Conservation (phyloP, 257 asterid species). For the Nicotiana otophora region DNA sequence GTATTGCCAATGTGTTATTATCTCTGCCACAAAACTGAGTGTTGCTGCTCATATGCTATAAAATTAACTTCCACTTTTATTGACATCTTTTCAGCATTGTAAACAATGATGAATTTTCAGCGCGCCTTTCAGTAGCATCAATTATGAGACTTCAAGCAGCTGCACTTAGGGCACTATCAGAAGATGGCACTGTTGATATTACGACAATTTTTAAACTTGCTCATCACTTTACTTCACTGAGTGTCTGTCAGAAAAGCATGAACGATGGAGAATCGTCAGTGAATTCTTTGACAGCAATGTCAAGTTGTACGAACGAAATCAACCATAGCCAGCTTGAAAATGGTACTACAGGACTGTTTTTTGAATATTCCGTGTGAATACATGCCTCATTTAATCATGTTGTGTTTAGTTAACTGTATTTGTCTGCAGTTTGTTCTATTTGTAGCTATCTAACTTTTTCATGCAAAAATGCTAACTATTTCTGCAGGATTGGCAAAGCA, state of each 20-base stretch:
- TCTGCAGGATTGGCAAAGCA: background rate
- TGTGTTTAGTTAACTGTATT: background rate
- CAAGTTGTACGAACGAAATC: background rate
- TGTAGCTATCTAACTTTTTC: background rate
- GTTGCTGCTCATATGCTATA: background rate
- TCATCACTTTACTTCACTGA: slow-evolving; percentile 3
- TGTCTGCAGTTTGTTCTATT: background rate
- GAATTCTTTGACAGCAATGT: background rate
- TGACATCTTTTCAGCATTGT: slow-evolving; percentile 21
- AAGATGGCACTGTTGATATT: slow-evolving; percentile 15
- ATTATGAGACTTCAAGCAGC: slow-evolving; percentile 31
- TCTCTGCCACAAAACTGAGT: background rate
- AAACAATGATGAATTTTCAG: slow-evolving; percentile 27
- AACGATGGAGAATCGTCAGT: background rate
- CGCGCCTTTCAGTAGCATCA: slow-evolving; percentile 33
- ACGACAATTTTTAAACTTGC: slow-evolving; percentile 17
- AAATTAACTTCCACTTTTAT: slow-evolving; percentile 1
- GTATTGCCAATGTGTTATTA: background rate
- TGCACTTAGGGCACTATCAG: slow-evolving; percentile 25
- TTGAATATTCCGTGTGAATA: background rate
- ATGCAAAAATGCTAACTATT: background rate
- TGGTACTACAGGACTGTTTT: background rate
- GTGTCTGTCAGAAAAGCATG: background rate
- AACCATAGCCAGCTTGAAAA: background rate
- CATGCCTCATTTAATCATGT: background rate